A percentile compares a stretch with the other conserved stretches of the same genome.
phyloP scores from a whole-genome alignment of 352 stramenopile genomes.

The Thraustotheca clavata region DNA sequence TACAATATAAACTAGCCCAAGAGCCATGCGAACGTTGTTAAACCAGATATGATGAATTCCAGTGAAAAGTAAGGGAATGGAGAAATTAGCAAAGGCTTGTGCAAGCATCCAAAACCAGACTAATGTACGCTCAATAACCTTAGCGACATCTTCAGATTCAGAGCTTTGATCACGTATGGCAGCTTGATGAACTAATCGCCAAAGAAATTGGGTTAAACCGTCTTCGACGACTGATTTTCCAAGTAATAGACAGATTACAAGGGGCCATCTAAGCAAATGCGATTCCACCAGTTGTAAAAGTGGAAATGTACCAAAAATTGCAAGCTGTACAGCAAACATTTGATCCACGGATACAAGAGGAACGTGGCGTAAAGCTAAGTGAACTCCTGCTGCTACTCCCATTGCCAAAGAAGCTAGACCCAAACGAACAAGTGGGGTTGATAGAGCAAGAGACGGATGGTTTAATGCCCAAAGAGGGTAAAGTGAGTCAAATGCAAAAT shows the following conservation, averaged over 20 bases:
- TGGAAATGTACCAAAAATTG: background rate
- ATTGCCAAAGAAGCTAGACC: background rate
- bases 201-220: background rate
- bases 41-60: background rate
- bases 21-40: background rate
- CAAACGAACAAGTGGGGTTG: background rate
- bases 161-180: background rate
- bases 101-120: background rate
- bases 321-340: background rate
- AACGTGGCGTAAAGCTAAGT: background rate
- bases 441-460: background rate
- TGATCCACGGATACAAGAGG: background rate
- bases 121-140: background rate
- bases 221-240: background rate
- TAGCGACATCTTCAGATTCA: background rate
- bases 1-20: background rate
- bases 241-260: background rate
- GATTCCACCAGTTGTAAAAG: background rate
- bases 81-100: background rate
- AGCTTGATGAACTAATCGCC: background rate
- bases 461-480: background rate
- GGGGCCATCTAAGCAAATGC: background rate
- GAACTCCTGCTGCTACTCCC: background rate
- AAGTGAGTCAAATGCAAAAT: background rate
- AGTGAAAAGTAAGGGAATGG: background rate